Conservation (phyloP, 1,284 basidiomycete genomes). For the Ganoderma lingzhi region DNA sequence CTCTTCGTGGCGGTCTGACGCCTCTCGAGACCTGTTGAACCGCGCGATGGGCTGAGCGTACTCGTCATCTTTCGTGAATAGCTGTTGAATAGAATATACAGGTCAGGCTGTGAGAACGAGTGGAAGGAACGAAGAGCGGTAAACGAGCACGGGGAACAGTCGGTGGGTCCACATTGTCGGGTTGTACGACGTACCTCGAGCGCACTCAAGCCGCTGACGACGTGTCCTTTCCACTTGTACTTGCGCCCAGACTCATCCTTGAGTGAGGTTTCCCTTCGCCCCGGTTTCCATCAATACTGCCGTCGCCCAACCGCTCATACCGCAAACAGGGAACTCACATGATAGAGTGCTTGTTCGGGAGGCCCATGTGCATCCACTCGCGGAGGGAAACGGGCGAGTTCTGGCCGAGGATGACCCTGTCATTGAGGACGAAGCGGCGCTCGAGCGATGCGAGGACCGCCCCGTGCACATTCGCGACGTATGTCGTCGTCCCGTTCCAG, state of each 20-base stretch:
- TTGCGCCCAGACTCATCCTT: slow-evolving; percentile 43
- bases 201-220: background rate
- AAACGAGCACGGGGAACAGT: background rate
- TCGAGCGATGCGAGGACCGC: slow-evolving; percentile 33
- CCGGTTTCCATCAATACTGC: background rate
- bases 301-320: background rate
- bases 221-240: slow-evolving; percentile 46
- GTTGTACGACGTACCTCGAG: background rate
- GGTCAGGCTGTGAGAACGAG: background rate
- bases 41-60: background rate
- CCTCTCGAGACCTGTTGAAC: background rate
- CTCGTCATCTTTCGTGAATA: slow-evolving; percentile 8
- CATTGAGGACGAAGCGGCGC: slow-evolving; percentile 33
- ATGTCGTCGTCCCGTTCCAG: slow-evolving; percentile 41
- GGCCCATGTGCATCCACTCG: slow-evolving; percentile 51
- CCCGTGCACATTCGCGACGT: slow-evolving; percentile 40
- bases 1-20: background rate
- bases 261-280: slow-evolving; percentile 26
- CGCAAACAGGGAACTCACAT: slow-evolving; percentile 39
- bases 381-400: slow-evolving; percentile 34
- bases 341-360: slow-evolving; percentile 46
- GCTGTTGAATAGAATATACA: background rate
- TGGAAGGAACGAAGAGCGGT: background rate
- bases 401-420: slow-evolving; percentile 30
- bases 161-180: background rate